Percentiles rank a stretch among this genome's conserved stretches.
Conservation (phyloP, 805 yeast genomes). For the Metschnikowia baotianmanensis region DNA sequence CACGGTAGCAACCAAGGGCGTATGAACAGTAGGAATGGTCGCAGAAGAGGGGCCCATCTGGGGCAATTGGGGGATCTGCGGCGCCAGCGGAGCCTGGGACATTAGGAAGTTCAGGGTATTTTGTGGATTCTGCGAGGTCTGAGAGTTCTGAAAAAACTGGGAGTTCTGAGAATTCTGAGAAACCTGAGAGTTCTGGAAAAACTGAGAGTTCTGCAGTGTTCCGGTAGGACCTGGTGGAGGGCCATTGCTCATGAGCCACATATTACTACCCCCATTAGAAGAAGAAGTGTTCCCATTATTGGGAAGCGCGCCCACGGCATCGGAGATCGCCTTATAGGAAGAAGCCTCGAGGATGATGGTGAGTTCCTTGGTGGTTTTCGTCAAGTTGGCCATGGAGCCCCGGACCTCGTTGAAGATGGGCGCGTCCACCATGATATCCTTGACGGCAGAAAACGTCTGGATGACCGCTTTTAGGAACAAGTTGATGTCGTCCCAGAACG, state of each 20-base stretch:
- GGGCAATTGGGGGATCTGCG: background rate
- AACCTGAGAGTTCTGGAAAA: background rate
- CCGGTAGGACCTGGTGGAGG: conserved; percentile 3
- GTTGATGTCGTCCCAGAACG: conserved; percentile 84
- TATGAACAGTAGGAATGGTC: conserved; percentile 11
- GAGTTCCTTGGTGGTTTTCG: conserved; percentile 88
- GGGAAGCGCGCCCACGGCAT: conserved; percentile 13
- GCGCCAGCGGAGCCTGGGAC: background rate
- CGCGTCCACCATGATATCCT: conserved; percentile 75
- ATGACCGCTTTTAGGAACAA: conserved; percentile 79
- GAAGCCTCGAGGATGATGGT: conserved; percentile 72
- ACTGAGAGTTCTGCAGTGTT: background rate
- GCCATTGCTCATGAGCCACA: conserved; percentile 12
- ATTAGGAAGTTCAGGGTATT: background rate
- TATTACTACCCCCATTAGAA: too few relatives aligned
- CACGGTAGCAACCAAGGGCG: conserved; percentile 18
- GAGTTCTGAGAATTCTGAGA: background rate
- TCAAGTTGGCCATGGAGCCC: conserved; percentile 74
- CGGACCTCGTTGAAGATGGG: conserved; percentile 78
- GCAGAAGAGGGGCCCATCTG: background rate
- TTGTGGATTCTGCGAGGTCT: too few relatives aligned
- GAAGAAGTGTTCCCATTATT: too few relatives aligned
- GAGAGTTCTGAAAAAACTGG: too few relatives aligned
- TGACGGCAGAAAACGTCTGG: conserved; percentile 78
- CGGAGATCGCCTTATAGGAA: conserved; percentile 19